Percentiles rank a stretch among this genome's conserved stretches.
These are phyloP conservation scores for Hordeum marinum DNA, from an alignment of 176 grass and related monocot species.

Conservation along the genomic window DNA sequence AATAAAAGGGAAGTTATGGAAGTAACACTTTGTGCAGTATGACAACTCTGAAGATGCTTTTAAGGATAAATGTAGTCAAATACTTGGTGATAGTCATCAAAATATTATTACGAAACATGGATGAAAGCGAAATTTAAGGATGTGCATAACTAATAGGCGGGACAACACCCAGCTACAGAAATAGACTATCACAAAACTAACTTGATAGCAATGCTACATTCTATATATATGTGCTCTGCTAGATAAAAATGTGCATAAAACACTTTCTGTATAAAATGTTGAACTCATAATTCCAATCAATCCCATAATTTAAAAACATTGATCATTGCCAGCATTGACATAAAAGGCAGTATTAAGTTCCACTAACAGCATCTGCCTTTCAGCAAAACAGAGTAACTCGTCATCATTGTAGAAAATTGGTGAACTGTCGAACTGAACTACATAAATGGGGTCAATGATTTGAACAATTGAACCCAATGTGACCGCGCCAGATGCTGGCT, in stretches of 20 bases:
- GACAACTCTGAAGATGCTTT: slow-evolving; percentile 8
- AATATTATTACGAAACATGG: background rate
- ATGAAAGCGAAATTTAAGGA: slow-evolving; percentile 10
- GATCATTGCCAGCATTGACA: too few relatives aligned
- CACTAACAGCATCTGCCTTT: background rate
- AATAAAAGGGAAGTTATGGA: slow-evolving; percentile 25
- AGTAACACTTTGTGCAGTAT: background rate
- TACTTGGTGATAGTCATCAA: background rate
- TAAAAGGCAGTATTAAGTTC: background rate
- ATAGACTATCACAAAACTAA: background rate
- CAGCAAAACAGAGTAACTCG: background rate
- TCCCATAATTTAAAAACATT: too few relatives aligned
- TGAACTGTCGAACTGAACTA: background rate
- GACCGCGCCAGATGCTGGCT: background rate
- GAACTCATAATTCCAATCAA: too few relatives aligned
- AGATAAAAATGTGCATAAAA: background rate
- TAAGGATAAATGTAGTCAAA: background rate
- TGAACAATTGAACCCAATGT: background rate
- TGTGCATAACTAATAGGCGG: background rate
- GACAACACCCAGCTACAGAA: background rate
- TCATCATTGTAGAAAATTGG: background rate
- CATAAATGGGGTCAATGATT: background rate
- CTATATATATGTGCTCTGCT: background rate
- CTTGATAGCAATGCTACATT: background rate
- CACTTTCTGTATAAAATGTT: background rate